Conservation (phyloP, 1,284 basidiomycete species). For the Apiotrichum domesticum region DNA sequence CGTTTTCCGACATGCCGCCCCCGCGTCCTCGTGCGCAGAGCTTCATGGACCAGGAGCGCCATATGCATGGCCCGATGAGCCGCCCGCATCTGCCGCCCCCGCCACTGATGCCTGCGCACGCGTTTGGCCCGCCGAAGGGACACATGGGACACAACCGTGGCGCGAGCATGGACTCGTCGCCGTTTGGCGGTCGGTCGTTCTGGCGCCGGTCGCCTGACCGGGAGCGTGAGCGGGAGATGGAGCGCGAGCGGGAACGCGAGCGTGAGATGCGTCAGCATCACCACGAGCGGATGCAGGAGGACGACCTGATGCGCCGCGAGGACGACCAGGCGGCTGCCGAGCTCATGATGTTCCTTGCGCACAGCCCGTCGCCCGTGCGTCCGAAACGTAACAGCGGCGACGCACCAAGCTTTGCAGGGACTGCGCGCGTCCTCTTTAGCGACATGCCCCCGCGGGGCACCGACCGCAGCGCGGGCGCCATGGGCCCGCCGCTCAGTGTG, state of each 20-base stretch:
- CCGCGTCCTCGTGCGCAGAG: slow-evolving; percentile 14
- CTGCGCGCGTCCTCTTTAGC: slow-evolving; percentile 39
- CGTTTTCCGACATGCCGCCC: slow-evolving; percentile 12
- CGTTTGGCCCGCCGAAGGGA: background rate
- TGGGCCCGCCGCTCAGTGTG: slow-evolving; percentile 3
- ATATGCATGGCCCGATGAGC: background rate
- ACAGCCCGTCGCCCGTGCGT: slow-evolving; percentile 36
- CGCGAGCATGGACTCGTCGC: slow-evolving; percentile 14
- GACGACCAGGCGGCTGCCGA: slow-evolving; percentile 44
- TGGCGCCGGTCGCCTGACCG: slow-evolving; percentile 4
- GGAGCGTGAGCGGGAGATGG: slow-evolving; percentile 4
- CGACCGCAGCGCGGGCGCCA: background rate
- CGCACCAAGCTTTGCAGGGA: slow-evolving; percentile 14
- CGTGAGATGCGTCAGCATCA: slow-evolving; percentile 7
- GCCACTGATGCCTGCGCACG: slow-evolving; percentile 3
- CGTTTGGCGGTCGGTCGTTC: slow-evolving; percentile 11
- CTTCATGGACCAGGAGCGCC: slow-evolving; percentile 10
- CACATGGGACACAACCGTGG: slow-evolving; percentile 7
- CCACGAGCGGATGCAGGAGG: slow-evolving; percentile 3
- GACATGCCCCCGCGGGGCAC: slow-evolving; percentile 15
- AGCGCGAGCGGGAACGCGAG: slow-evolving; percentile 11
- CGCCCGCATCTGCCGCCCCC: slow-evolving; percentile 5
- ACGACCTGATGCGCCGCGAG: slow-evolving; percentile 17
- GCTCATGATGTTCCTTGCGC: slow-evolving; percentile 47
- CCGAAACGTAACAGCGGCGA: slow-evolving; percentile 13